These are phyloP conservation scores for Stagonosporopsis rhizophila DNA, from an alignment of 2,329 filamentous ascomycete species.

Conservation along the genomic window DNA sequence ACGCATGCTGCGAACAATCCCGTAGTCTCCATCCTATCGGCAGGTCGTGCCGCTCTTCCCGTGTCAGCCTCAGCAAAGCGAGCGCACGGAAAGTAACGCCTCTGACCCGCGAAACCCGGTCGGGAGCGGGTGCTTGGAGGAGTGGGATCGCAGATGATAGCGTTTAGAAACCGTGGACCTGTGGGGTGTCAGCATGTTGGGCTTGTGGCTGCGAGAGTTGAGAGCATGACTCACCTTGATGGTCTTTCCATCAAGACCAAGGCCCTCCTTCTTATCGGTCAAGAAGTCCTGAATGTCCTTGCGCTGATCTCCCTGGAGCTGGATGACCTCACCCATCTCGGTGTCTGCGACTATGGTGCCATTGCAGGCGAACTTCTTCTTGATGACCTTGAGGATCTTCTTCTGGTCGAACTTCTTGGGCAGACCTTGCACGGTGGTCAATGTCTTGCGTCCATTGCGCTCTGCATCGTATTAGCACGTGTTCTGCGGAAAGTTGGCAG, in stretches of 20 bases:
- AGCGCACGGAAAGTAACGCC: constrained; percentile 9
- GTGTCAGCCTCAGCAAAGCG: constrained; percentile 13
- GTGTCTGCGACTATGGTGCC: constrained; percentile 96
- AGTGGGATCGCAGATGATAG: constrained; percentile 23
- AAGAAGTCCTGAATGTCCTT: constrained; percentile 99
- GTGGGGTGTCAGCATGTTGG: constrained; percentile 1
- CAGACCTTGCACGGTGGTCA: constrained; percentile 99
- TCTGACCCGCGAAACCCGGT: constrained; percentile 3
- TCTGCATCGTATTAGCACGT: constrained; percentile 67
- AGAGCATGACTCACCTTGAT: constrained; percentile 74
- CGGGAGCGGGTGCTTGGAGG: constrained; percentile 19
- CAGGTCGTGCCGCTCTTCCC: constrained; percentile 17
- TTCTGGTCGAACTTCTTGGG: constrained; percentile 99
- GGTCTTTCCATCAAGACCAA: constrained; percentile 93
- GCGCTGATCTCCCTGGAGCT: constrained; percentile 98
- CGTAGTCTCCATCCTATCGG: constrained; percentile 7
- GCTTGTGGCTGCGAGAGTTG: background rate
- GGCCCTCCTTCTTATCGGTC: constrained; percentile 91
- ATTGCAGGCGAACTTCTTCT: constrained; percentile 99
- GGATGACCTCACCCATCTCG: constrained; percentile 99
- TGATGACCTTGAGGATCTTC: constrained; percentile 99
- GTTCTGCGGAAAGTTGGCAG: background rate
- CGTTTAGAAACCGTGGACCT: constrained; percentile 49
- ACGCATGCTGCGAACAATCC: constrained; percentile 13
- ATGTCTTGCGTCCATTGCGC: constrained; percentile 99